Evolutionary conservation across 441 rosid species (phyloP).

Genomic region (Arabidopsis lyrata): DNA sequence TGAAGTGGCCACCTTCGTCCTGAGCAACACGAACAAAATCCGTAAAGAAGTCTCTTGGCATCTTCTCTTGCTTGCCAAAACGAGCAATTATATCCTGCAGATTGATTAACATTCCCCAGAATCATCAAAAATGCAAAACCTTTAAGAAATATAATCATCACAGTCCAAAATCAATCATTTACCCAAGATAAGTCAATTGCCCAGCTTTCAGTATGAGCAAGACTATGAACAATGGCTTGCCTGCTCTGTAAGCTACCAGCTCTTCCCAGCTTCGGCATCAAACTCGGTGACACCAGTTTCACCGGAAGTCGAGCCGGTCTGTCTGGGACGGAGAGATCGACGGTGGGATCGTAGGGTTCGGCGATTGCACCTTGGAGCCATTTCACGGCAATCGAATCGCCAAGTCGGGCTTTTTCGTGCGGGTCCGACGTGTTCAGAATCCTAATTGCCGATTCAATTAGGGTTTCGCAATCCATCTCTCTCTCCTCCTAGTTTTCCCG

Average conservation of each 20-base stretch:
- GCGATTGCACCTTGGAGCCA: constrained; percentile 81
- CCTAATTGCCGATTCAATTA: constrained; percentile 73
- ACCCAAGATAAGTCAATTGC: constrained; percentile 96
- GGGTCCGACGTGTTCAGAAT: constrained; percentile 86
- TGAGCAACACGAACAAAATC: constrained; percentile 92
- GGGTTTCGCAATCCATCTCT: constrained; percentile 57
- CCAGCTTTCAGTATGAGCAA: constrained; percentile 92
- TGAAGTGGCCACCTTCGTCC: constrained; percentile 90
- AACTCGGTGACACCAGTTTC: constrained; percentile 82
- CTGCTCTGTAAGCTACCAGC: constrained; percentile 94
- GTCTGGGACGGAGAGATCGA: constrained; percentile 67
- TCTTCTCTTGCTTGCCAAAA: constrained; percentile 85
- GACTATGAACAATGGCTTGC: constrained; percentile 92
- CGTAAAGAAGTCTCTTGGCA: constrained; percentile 91
- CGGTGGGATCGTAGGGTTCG: constrained; percentile 56
- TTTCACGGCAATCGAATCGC: constrained; percentile 67
- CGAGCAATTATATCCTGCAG: constrained; percentile 88
- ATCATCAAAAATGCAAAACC: background rate
- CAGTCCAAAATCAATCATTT: background rate
- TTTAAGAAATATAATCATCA: background rate
- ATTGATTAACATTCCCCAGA: background rate
- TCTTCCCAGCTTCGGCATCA: constrained; percentile 94
- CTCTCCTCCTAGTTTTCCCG: constrained; percentile 23
- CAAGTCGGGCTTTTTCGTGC: constrained; percentile 73
- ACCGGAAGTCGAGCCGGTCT: constrained; percentile 84